A percentile compares a stretch with the other conserved stretches of the same genome.
Conservation (phyloP, 148 eudicot genomes). For the Suaeda aralocaspica region DNA sequence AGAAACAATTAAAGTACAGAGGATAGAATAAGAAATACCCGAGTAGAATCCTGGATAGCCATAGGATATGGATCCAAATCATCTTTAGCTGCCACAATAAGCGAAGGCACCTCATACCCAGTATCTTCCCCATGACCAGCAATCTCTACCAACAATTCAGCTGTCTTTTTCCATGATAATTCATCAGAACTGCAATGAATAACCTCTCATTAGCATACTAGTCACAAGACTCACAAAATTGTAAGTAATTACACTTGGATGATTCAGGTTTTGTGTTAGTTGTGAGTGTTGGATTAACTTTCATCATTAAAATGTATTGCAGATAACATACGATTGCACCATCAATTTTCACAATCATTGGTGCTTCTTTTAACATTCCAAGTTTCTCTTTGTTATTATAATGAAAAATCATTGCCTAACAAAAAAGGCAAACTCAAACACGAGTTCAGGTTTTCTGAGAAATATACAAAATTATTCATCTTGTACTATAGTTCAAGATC, state of each 20-base stretch:
- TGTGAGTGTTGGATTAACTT: too few relatives aligned
- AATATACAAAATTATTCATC: too few relatives aligned
- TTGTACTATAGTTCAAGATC: too few relatives aligned
- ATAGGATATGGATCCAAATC: conserved; percentile 63
- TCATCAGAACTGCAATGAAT: conserved; percentile 45
- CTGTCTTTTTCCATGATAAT: conserved; percentile 60
- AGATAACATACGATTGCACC: too few relatives aligned
- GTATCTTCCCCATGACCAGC: conserved; percentile 83
- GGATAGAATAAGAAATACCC: conserved; percentile 42
- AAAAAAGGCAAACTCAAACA: too few relatives aligned
- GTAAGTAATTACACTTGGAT: neutral
- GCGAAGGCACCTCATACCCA: conserved; percentile 86
- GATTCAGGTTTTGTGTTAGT: neutral
- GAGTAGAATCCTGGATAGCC: conserved; percentile 73
- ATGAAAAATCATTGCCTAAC: too few relatives aligned
- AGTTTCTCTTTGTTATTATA: too few relatives aligned
- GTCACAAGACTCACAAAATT: neutral
- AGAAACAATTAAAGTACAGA: neutral
- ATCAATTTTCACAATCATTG: too few relatives aligned
- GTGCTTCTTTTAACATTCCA: too few relatives aligned
- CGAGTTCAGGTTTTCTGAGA: too few relatives aligned
- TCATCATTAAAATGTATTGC: too few relatives aligned
- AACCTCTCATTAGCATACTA: conserved; percentile 4
- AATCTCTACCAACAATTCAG: conserved; percentile 76
- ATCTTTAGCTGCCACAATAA: conserved; percentile 84